These are phyloP conservation scores for Metarhizium guizhouense DNA, from an alignment of 2,329 filamentous ascomycete genomes.

Conservation along the genomic window DNA sequence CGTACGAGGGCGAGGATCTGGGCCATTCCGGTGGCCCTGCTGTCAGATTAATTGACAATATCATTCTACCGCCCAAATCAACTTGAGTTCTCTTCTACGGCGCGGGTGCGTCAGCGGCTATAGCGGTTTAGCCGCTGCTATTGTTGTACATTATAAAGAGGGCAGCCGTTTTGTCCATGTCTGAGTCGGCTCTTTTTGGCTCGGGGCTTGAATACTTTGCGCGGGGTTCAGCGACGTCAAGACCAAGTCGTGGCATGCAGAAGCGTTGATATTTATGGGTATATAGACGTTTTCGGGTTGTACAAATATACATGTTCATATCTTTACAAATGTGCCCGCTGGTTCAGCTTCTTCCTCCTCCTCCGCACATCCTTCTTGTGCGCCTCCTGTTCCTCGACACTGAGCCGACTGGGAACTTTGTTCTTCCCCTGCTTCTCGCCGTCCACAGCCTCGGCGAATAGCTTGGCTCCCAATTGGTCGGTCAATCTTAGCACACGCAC, in stretches of 20 bases:
- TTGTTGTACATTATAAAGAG: not conserved
- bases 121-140: not conserved
- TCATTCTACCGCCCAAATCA: constrained; percentile 52
- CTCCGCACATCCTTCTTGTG: constrained; percentile 35
- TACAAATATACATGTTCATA: not conserved
- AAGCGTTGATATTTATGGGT: not conserved
- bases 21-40: constrained; percentile 63
- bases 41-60: constrained; percentile 90
- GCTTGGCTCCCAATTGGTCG: constrained; percentile 58
- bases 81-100: not conserved
- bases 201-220: not conserved
- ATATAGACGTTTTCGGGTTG: not conserved
- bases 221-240: no score
- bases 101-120: not conserved
- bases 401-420: constrained; percentile 34
- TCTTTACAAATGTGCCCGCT: constrained; percentile 39
- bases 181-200: not conserved
- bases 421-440: constrained; percentile 26
- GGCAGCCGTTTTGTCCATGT: not conserved
- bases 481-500: constrained; percentile 70
- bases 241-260: not conserved
- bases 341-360: constrained; percentile 39
- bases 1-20: constrained; percentile 62
- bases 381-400: constrained; percentile 38
- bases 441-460: constrained; percentile 53